Percentiles rank a stretch among this genome's conserved stretches.
Evolutionary conservation across 2,329 filamentous ascomycete genomes (phyloP).

Genomic region (Microcyclosporella mali): DNA sequence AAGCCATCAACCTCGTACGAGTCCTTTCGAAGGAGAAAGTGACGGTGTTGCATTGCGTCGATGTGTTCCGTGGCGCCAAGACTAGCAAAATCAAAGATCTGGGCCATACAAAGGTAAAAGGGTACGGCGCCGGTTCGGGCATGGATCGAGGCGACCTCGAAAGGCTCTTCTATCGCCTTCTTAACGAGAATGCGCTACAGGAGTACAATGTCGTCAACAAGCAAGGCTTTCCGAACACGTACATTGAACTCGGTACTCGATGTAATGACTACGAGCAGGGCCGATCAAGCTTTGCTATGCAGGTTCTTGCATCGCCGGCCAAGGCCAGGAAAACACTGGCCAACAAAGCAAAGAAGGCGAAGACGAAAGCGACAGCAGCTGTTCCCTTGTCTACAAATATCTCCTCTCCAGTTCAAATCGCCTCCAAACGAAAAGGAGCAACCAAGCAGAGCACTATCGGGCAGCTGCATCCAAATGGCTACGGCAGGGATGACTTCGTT

Average conservation of each 20-base stretch:
- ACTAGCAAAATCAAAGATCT: slow-evolving; percentile 52
- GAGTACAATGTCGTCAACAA: slow-evolving; percentile 49
- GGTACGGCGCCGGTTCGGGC: slow-evolving; percentile 62
- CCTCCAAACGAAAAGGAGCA: slow-evolving; percentile 34
- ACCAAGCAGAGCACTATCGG: slow-evolving; percentile 22
- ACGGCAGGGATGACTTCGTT: slow-evolving; percentile 33
- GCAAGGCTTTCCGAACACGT: slow-evolving; percentile 65
- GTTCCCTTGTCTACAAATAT: slow-evolving; percentile 60
- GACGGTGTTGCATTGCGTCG: slow-evolving; percentile 74
- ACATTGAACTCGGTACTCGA: slow-evolving; percentile 51
- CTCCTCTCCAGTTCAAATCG: slow-evolving; percentile 55
- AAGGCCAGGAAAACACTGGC: slow-evolving; percentile 21
- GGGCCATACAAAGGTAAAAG: slow-evolving; percentile 47
- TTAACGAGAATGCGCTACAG: slow-evolving; percentile 64
- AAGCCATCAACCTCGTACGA: slow-evolving; percentile 63
- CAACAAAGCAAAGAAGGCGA: slow-evolving; percentile 32
- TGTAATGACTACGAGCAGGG: slow-evolving; percentile 43
- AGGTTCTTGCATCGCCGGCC: slow-evolving; percentile 36
- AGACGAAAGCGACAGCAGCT: slow-evolving; percentile 31
- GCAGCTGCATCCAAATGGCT: slow-evolving; percentile 29
- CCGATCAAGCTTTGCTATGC: slow-evolving; percentile 44
- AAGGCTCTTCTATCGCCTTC: slow-evolving; percentile 71
- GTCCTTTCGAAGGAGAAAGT: slow-evolving; percentile 54
- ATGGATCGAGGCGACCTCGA: slow-evolving; percentile 72
- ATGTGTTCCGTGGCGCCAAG: slow-evolving; percentile 69